phyloP scores from a whole-genome alignment of 345 rosid genomes.

The Hibiscus mutabilis region DNA sequence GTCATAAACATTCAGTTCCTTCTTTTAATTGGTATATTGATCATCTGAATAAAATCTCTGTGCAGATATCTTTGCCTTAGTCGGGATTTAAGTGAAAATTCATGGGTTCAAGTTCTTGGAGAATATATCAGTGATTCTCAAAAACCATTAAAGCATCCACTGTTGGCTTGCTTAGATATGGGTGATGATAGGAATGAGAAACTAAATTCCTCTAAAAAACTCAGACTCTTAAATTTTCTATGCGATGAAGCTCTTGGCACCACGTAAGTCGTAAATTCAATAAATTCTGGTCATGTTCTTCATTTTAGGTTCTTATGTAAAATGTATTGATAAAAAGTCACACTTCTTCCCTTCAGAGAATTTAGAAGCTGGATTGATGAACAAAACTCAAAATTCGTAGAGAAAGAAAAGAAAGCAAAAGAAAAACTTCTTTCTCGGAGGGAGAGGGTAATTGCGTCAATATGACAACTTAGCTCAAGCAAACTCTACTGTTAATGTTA shows the following conservation, averaged over 20 bases:
- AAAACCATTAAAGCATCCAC: conserved; percentile 9
- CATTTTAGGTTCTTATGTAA: not conserved
- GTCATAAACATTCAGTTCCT: not conserved
- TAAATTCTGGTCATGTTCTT: not conserved
- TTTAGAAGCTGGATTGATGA: conserved; percentile 17
- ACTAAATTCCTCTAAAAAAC: conserved; percentile 27
- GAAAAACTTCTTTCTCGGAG: conserved; percentile 3
- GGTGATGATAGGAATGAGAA: conserved; percentile 21
- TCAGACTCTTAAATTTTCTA: conserved; percentile 38
- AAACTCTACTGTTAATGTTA: not conserved
- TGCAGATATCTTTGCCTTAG: conserved; percentile 9
- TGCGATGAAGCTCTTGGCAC: conserved; percentile 51
- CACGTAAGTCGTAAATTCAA: conserved; percentile 14
- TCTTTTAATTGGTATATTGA: not conserved
- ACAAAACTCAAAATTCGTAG: conserved; percentile 11
- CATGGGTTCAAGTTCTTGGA: conserved; percentile 17
- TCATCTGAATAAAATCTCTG: not conserved
- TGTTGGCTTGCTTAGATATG: conserved; percentile 13
- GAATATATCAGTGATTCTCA: conserved; percentile 18
- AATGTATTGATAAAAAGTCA: not conserved
- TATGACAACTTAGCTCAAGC: not conserved
- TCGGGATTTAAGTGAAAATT: conserved; percentile 4
- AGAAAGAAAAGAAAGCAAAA: conserved; percentile 7
- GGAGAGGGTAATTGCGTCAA: conserved; percentile 13
- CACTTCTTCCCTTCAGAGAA: conserved; percentile 8